Evolutionary conservation across 768 basidiomycete genomes (phyloP), one percentile per base, ranked within the genome.

Genomic region (Leccinum subgranulosum): DNA sequence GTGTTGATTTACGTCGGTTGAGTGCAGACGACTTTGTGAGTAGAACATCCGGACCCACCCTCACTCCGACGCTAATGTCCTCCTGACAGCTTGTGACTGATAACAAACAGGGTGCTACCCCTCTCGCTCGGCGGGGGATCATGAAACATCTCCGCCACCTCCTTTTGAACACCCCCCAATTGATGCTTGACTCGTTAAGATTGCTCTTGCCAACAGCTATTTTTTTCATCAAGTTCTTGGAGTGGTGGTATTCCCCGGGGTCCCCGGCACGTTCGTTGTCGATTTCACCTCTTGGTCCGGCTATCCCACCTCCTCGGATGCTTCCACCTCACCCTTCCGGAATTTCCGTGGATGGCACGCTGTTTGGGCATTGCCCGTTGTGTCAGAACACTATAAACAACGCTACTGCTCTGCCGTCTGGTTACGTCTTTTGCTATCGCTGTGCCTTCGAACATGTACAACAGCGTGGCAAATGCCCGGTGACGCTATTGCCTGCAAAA

Each of bases 161-260:
- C 33, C 59, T 90, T 17, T 60, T 74, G 51, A 71, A 73, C 21
- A 82, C 84, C 7, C 91, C 90, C 7, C 81, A 78, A 50, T 72
- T 87, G 45, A 64, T 90, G 9, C 78, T 94, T 31, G 90, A 94
- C 69, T 92, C 90, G 3, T 77, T 94, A 39, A 84, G 86, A 58
- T 75, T 91, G 49, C 78, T 92, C 48, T 81, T 94, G 33, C 96
- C 92, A 15, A 90, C 87, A 19, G 88, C 89, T 43, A 94, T 99
- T 57, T 96, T 99, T 73, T 90, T 92, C 69, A 79, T 99, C 77
- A 96, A 94, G 73, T 95, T 98, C 74, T 78, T 97, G 48, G 94
- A 98, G 74, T 99, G 97, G 94, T 99, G 96, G 94, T 98, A 98
- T 69, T 95, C 94, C 4, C 94, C 97, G 21, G 82, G 82, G 46